A percentile compares a stretch with the other conserved stretches of the same genome.
Evolutionary conservation across 2,329 filamentous ascomycete species (phyloP).

Genomic region (Xylaria multiplex): DNA sequence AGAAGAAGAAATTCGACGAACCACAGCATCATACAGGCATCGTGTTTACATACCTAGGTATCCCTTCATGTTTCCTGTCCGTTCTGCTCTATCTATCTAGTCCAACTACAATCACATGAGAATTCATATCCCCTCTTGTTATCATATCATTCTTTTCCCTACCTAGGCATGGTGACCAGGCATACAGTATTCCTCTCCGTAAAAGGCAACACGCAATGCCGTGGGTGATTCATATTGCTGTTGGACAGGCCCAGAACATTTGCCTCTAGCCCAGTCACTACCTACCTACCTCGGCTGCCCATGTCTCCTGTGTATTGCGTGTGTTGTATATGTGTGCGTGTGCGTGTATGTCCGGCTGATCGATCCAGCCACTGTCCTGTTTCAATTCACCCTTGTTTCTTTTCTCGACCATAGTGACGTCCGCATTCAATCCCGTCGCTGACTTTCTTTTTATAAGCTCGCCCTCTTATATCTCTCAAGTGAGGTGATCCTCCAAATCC

Average conservation of each 20-base stretch:
- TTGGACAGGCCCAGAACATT: conserved; percentile 25
- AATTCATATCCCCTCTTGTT: background rate
- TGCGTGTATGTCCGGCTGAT: conserved; percentile 18
- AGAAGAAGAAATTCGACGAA: background rate
- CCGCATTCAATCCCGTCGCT: conserved; percentile 23
- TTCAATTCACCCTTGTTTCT: conserved; percentile 29
- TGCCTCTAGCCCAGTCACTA: background rate
- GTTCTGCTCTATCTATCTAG: background rate
- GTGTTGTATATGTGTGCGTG: conserved; percentile 8
- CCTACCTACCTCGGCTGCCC: conserved; percentile 12
- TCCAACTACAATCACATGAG: background rate
- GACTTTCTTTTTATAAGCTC: conserved; percentile 25
- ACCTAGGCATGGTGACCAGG: conserved; percentile 1
- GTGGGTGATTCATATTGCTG: conserved; percentile 6
- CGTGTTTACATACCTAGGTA: background rate
- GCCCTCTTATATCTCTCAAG: conserved; percentile 14
- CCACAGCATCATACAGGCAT: background rate
- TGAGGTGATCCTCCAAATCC: conserved; percentile 21
- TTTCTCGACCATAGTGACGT: conserved; percentile 24
- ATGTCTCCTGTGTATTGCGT: conserved; percentile 8
- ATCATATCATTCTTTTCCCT: conserved; percentile 2
- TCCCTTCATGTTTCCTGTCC: background rate
- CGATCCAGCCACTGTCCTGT: conserved; percentile 28
- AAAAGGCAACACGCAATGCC: conserved; percentile 9
- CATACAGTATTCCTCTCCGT: background rate